Evolutionary conservation across 345 rosid species (phyloP).

Genomic region (Melaleuca quinquenervia): DNA sequence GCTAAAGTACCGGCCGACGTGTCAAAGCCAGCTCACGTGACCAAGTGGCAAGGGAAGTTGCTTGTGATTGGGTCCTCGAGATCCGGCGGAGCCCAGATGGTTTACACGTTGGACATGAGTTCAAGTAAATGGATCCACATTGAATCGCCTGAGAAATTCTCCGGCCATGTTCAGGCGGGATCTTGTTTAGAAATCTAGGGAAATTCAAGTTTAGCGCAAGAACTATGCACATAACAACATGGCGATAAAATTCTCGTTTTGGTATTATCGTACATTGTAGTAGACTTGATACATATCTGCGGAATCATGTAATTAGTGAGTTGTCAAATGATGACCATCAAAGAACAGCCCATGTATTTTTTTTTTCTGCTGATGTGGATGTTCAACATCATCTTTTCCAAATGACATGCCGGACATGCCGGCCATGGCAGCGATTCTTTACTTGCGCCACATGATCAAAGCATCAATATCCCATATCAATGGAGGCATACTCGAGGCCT

Average conservation of each 20-base stretch:
- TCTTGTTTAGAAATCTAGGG: neutral
- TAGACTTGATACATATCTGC: neutral
- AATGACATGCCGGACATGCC: no score
- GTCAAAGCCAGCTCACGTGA: constrained; percentile 16
- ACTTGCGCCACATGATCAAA: no score
- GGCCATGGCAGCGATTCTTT: no score
- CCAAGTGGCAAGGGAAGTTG: constrained; percentile 29
- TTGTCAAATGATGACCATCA: neutral
- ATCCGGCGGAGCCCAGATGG: constrained; percentile 20
- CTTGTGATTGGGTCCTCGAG: constrained; percentile 44
- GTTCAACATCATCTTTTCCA: neutral
- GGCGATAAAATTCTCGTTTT: neutral
- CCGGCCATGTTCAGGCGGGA: neutral
- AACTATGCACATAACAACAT: neutral
- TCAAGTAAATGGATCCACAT: neutral
- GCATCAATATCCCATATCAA: neutral
- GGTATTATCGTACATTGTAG: neutral
- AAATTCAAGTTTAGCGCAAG: neutral
- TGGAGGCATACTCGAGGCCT: neutral
- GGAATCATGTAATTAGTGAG: neutral
- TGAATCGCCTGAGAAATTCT: neutral
- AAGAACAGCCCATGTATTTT: neutral
- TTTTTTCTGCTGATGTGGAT: neutral
- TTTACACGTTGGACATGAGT: constrained; percentile 14
- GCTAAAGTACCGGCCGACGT: constrained; percentile 46